Base-by-base conservation (phyloP, 108 stramenopile species). In the Skeletonema grethae region DNA sequence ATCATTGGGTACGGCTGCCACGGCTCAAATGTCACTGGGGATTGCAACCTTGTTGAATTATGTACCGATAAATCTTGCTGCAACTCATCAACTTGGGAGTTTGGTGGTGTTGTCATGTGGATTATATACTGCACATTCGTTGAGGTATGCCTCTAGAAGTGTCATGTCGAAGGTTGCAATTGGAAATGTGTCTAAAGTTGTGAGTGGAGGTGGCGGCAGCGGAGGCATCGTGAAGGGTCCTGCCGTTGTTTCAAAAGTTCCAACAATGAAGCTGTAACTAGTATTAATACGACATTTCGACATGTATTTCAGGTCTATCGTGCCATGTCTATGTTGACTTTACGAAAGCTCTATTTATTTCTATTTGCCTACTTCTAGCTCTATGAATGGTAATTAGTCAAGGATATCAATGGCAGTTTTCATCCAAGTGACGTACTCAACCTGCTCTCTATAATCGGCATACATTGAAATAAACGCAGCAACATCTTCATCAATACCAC, bases 61-160 rank as follows among this genome's bases (percentile, higher is more conserved):
- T 75, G 98, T 98, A 18, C 99, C 99, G 1, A 70, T 98, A 10
- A 69, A 79, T 20, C 82, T 99, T 15, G 99, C 98, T 12, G 97
- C 98, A 7, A 86, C 88, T 30, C 99, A 99, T 85, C 99, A 99
- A 72, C 73, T 95, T 15, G 99, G 99, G 41, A 95, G 97, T 58
- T 75, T 99, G 48, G 96, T 87, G 16, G 86, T 99, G 18, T 88
- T 98, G 60, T 79, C 97, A 10, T 84, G 86, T 63, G 91, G 89
- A 36, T 46, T 97, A n/a, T 97, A 95, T 63, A 62, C 89, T 62
- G 86, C 85, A 12, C 94, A 95, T 73, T 87, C 89, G 8, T 57
- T 95, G 62, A 82, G 94, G 69, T 94, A 94, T 76, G 93, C 86
- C 6, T 74, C 90, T 22, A 84, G 50, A 39, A 61, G 60, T 28